Evolutionary conservation across 441 rosid genomes (phyloP), one percentile per base, ranked within the genome.

Genomic region (Erodium chrysanthum): DNA sequence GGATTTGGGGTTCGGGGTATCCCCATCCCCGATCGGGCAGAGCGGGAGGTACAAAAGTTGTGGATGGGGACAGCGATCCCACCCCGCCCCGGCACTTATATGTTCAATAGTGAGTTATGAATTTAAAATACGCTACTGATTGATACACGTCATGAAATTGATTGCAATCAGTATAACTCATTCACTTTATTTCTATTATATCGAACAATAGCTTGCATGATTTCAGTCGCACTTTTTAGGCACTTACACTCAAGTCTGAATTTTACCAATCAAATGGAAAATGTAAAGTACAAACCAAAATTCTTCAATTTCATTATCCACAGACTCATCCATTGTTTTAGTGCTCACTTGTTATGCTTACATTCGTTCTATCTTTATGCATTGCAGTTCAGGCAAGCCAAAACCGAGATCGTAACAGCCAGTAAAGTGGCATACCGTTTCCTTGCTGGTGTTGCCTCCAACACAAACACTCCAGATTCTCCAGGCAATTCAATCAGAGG

Each of bases 361-460:
- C 10, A 46, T 29, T n/a, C 10, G 48, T 69, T 61, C n/a, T 66
- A 1, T 11, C 31, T 18, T 73, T 46, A 14, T 74, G 77, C 66
- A 59, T 56, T 82, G 79, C 91, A 95, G 99, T 77, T 91, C 23
- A 87, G 88, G 80, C 97, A 91, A 85, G 97, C 97, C 73, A 95
- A 88, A 84, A 88, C 92, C 69, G 99, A 91, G 85, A 83, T 95
- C 1, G 85, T 88, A 44, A 86, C 96, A 18, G 99, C 97, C 15
- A 91, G 99, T 86, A 94, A 86, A 85, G 97, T 87, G 75, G 97
- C 97, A 2, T 94, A 91, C 77, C 91, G 96, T 27, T 90, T 91
- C 69, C 90, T 91, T 54, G 23, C 76, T 29, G 88, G 91, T 21
- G 89, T 82, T 10, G 73, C 89, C 4, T 75, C 93, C 1, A 83